Base-by-base conservation (phyloP, 768 basidiomycete genomes). In the Gyrodon lividus region DNA sequence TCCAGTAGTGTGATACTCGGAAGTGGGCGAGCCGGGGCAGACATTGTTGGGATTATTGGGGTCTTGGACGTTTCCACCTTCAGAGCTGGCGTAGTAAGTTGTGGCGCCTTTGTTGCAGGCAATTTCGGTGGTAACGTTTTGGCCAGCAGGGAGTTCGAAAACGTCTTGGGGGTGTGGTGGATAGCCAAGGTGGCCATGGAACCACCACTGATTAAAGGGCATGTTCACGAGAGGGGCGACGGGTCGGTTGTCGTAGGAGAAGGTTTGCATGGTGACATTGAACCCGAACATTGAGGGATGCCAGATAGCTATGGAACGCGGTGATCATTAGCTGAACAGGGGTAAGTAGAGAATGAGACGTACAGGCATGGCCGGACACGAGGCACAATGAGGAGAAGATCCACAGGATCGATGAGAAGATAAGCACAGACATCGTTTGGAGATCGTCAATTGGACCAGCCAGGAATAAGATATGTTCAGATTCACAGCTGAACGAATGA, bases 261-360 rank as follows among this genome's bases (percentile, higher is more conserved):
- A 84, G 1, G 79, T 78, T 33, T 74, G 42, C 6, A 57, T 51
- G 1, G 83, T 84, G n/a, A 84, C 83, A 48, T 86, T 85, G 73
- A 82, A 87, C 1, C 86, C 85, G 52, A 59, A 85, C 81, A 86
- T 84, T 63, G 78, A 75, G 3, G 81, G 75, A 51, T 80, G 75
- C 67, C 68, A 84, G 14, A 80, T 56, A n/a, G 78, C 81, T 80
- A 50, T 7, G 44, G 4, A 9, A 39, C 17, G 5, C 17, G 5
- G 12, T 38, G 9, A 7, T 59, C 8, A 53, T 52, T 14, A 6
- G 20, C 6, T 14, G 3, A 6, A 22, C 10, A 8, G 6, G 7
- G 9, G 16, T n/a, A 4, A 7, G 9, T 16, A 9, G 19, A 2
- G 24, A 20, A 28, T 5, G n/a, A 4, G 26, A 57, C 65, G 43